These are phyloP conservation scores for Arxiozyma bovina DNA, from an alignment of 1,139 yeast species.

Conservation along the genomic window DNA sequence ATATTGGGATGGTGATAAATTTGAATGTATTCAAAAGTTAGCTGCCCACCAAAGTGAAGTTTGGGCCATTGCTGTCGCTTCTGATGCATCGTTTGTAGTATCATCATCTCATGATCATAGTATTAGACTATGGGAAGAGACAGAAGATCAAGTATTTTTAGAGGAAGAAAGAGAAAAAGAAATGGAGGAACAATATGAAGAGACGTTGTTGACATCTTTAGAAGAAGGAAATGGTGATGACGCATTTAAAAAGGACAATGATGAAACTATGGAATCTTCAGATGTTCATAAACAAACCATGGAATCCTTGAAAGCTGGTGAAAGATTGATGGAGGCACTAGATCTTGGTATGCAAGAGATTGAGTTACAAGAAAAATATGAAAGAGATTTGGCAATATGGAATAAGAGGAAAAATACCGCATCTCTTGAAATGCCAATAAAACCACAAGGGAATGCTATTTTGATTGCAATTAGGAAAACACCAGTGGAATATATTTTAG, in stretches of 20 bases:
- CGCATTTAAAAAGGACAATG: conserved; percentile 28
- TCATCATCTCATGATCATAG: conserved; percentile 94
- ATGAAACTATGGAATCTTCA: conserved; percentile 47
- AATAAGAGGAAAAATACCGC: conserved; percentile 34
- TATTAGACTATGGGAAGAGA: conserved; percentile 81
- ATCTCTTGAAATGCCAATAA: conserved; percentile 37
- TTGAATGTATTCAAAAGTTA: conserved; percentile 82
- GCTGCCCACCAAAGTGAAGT: conserved; percentile 89
- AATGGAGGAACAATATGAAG: conserved; percentile 83
- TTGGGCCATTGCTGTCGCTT: conserved; percentile 77
- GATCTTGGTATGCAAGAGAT: conserved; percentile 74
- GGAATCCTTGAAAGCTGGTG: conserved; percentile 93
- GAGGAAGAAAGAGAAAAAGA: conserved; percentile 97
- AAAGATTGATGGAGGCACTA: conserved; percentile 82
- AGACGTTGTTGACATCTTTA: conserved; percentile 57
- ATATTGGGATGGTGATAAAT: conserved; percentile 98
- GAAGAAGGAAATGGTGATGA: conserved; percentile 51
- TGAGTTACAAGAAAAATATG: conserved; percentile 47
- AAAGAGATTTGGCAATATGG: conserved; percentile 32
- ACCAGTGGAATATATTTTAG: conserved; percentile 75
- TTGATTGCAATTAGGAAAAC: conserved; percentile 59
- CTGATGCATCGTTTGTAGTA: conserved; percentile 62
- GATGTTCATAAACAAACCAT: conserved; percentile 75
- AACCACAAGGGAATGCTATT: conserved; percentile 62
- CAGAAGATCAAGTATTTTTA: conserved; percentile 86